Conservation (phyloP, 2,329 filamentous ascomycete species). For the Dendryphion nanum region DNA sequence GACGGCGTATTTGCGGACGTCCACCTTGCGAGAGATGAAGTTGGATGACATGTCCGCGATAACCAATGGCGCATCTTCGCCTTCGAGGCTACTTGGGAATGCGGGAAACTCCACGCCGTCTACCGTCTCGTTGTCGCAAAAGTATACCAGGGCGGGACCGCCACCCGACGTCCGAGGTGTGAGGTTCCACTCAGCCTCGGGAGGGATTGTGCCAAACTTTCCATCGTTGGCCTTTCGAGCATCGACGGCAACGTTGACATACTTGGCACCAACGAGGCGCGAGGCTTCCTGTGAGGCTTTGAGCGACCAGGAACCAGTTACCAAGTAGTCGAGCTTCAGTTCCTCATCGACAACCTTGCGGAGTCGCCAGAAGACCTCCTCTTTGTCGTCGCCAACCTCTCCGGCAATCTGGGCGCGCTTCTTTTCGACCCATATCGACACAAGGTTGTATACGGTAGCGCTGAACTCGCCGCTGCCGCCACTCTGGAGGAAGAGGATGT, state of each 20-base stretch:
- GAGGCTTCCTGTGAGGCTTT: slow-evolving; percentile 85
- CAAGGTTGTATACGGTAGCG: slow-evolving; percentile 79
- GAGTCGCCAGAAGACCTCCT: slow-evolving; percentile 59
- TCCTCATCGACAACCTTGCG: slow-evolving; percentile 65
- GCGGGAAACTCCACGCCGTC: slow-evolving; percentile 86
- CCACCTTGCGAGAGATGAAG: slow-evolving; percentile 77
- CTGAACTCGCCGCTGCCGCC: slow-evolving; percentile 86
- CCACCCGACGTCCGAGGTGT: slow-evolving; percentile 57
- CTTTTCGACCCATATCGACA: slow-evolving; percentile 76
- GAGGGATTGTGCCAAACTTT: slow-evolving; percentile 83
- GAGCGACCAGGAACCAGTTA: slow-evolving; percentile 87
- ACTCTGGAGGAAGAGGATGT: slow-evolving; percentile 83
- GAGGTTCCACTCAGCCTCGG: slow-evolving; percentile 73
- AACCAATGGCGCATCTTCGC: slow-evolving; percentile 67
- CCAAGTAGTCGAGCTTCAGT: slow-evolving; percentile 81
- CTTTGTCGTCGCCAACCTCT: slow-evolving; percentile 55
- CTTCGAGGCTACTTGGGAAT: slow-evolving; percentile 66
- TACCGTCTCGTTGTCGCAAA: slow-evolving; percentile 91
- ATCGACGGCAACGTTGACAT: slow-evolving; percentile 79
- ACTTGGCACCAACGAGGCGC: slow-evolving; percentile 71
- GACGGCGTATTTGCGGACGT: slow-evolving; percentile 74
- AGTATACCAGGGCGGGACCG: slow-evolving; percentile 72
- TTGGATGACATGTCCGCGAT: slow-evolving; percentile 95
- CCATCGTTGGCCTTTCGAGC: slow-evolving; percentile 62
- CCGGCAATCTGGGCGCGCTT: slow-evolving; percentile 60